Evolutionary conservation across 441 rosid species (phyloP).

Genomic region (Croton laevigatus): DNA sequence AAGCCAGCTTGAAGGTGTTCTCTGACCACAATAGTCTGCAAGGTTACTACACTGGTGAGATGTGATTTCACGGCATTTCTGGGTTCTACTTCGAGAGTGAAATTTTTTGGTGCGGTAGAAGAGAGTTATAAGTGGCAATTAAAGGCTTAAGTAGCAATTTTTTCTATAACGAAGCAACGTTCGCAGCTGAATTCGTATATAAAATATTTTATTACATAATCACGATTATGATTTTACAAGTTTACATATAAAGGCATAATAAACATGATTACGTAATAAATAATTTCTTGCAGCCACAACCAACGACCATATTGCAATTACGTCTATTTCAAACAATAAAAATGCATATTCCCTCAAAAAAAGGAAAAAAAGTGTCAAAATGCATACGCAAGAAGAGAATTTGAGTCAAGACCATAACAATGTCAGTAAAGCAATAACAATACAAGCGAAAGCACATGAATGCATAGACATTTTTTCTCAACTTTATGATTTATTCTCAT

Average conservation of each 20-base stretch:
- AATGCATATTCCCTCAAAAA: background rate
- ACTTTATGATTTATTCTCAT: background rate
- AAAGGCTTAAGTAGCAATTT: too few species aligned
- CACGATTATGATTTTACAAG: too few species aligned
- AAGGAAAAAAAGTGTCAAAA: background rate
- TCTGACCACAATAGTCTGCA: background rate
- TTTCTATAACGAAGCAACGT: too few species aligned
- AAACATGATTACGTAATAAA: background rate
- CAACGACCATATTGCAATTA: background rate
- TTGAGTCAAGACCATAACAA: too few species aligned
- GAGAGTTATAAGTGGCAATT: too few species aligned
- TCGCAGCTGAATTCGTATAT: too few species aligned
- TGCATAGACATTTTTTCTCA: too few species aligned
- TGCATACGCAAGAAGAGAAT: background rate
- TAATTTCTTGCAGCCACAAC: background rate
- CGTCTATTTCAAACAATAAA: background rate
- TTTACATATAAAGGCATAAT: background rate
- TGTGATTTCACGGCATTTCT: background rate
- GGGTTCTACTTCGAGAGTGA: background rate
- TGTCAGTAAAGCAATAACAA: too few species aligned
- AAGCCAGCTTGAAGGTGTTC: constrained; percentile 7
- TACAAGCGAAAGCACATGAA: too few species aligned
- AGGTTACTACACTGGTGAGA: background rate
- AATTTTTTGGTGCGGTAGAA: too few species aligned
- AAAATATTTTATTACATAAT: too few species aligned